Conservation (phyloP, 371 early-diverging fungal species). For the Mortierella sp. region DNA sequence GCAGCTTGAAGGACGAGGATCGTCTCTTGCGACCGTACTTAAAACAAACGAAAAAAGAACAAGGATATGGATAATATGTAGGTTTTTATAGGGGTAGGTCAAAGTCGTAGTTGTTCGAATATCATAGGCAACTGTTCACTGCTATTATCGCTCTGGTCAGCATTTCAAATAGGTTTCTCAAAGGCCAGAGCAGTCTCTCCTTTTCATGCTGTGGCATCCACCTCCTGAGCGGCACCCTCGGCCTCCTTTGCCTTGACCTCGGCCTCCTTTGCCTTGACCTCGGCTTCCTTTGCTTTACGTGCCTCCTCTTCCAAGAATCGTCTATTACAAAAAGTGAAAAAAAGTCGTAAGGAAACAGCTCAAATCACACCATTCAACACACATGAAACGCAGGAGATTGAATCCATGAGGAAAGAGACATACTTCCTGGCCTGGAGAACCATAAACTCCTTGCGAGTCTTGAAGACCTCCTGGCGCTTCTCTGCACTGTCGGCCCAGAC, state of each 20-base stretch:
- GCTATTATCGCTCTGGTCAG: no score
- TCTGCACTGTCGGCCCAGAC: slow-evolving; percentile 84
- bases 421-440: slow-evolving; percentile 86
- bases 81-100: not conserved
- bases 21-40: no score
- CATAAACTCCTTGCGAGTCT: slow-evolving; percentile 90
- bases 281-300: slow-evolving; percentile 36
- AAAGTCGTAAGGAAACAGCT: not conserved
- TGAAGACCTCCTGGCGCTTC: slow-evolving; percentile 81
- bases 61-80: no score
- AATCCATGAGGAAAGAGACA: not conserved
- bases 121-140: not conserved
- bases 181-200: not conserved
- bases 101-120: not conserved
- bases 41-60: no score
- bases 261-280: slow-evolving; percentile 30
- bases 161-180: not conserved
- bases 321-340: slow-evolving; percentile 8
- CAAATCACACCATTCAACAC: not conserved
- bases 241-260: slow-evolving; percentile 37
- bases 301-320: slow-evolving; percentile 50
- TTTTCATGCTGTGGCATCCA: slow-evolving; percentile 31
- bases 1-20: no score
- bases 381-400: no score
- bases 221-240: slow-evolving; percentile 27